Percentiles rank a stretch among this genome's conserved stretches.
These are phyloP conservation scores for Aspergillus cejpii DNA, from an alignment of 2,329 filamentous ascomycete species.

Conservation along the genomic window DNA sequence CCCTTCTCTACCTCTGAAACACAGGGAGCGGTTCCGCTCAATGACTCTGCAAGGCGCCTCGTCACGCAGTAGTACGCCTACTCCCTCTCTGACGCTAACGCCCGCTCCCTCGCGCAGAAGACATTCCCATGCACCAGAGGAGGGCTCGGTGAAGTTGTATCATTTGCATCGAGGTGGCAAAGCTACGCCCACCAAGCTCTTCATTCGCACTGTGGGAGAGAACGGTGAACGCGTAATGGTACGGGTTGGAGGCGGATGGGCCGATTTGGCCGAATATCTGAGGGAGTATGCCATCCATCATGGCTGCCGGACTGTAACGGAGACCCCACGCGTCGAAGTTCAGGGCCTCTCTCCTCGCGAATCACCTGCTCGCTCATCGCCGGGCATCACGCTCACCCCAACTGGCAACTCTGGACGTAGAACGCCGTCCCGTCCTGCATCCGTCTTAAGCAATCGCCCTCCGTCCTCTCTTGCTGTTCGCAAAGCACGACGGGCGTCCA, in stretches of 20 bases:
- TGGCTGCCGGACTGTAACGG: slow-evolving; percentile 59
- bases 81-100: slow-evolving; percentile 63
- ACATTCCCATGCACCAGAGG: slow-evolving; percentile 38
- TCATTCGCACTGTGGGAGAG: slow-evolving; percentile 87
- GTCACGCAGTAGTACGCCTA: slow-evolving; percentile 50
- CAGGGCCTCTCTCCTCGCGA: slow-evolving; percentile 41
- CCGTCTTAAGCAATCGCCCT: slow-evolving; percentile 33
- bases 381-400: slow-evolving; percentile 19
- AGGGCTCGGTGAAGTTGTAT: slow-evolving; percentile 81
- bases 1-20: slow-evolving; percentile 30
- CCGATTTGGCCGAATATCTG: slow-evolving; percentile 88
- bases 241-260: slow-evolving; percentile 95
- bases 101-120: slow-evolving; percentile 45
- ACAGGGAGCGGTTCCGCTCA: slow-evolving; percentile 40
- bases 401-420: slow-evolving; percentile 25
- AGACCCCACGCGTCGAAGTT: slow-evolving; percentile 50
- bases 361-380: slow-evolving; percentile 27
- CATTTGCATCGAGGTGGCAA: slow-evolving; percentile 79
- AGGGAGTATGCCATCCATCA: slow-evolving; percentile 91
- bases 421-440: slow-evolving; percentile 34
- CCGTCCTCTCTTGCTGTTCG: slow-evolving; percentile 36
- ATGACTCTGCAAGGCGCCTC: slow-evolving; percentile 30
- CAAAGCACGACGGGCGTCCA: slow-evolving; percentile 35
- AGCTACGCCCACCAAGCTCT: slow-evolving; percentile 85
- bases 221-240: slow-evolving; percentile 93